phyloP scores from a whole-genome alignment of 495 filamentous ascomycete genomes.

The Jackrogersella minutella region DNA sequence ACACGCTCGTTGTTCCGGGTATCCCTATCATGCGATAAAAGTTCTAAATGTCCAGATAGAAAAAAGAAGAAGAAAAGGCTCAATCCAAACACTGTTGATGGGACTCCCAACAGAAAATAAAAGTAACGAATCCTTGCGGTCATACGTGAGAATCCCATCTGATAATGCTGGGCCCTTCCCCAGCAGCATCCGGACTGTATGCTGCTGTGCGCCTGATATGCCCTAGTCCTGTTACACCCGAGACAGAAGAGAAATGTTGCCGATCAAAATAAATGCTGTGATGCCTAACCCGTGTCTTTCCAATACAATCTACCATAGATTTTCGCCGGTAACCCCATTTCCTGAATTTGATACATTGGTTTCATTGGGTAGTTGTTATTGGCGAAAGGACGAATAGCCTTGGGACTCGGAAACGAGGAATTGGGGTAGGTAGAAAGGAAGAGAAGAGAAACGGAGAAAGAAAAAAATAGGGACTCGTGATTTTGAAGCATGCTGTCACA shows the following conservation, averaged over 20 bases:
- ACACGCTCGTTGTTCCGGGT: constrained; percentile 32
- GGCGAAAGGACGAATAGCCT: constrained; percentile 14
- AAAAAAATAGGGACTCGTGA: constrained; percentile 13
- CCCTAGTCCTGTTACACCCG: constrained; percentile 28
- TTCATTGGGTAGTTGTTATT: not conserved
- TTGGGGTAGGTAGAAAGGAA: constrained; percentile 12
- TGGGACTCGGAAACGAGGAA: constrained; percentile 11
- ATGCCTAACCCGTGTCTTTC: constrained; percentile 12
- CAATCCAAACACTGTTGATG: constrained; percentile 21
- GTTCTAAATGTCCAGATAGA: not conserved
- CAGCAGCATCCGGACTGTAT: constrained; percentile 15
- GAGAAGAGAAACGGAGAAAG: too few relatives aligned
- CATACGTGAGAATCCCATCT: constrained; percentile 28
- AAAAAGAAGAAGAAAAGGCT: not conserved
- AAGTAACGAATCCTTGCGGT: constrained; percentile 13
- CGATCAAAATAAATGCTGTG: constrained; percentile 17
- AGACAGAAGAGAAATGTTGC: constrained; percentile 20
- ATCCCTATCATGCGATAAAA: constrained; percentile 33
- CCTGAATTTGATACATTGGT: constrained; percentile 12
- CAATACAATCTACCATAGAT: constrained; percentile 11
- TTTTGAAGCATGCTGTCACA: constrained; percentile 23
- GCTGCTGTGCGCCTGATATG: constrained; percentile 28
- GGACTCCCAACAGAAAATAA: constrained; percentile 6
- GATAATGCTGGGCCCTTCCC: constrained; percentile 31
- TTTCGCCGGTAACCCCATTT: constrained; percentile 17